phyloP scores from a whole-genome alignment of 306 rosid species.

The Prosopis cineraria region DNA sequence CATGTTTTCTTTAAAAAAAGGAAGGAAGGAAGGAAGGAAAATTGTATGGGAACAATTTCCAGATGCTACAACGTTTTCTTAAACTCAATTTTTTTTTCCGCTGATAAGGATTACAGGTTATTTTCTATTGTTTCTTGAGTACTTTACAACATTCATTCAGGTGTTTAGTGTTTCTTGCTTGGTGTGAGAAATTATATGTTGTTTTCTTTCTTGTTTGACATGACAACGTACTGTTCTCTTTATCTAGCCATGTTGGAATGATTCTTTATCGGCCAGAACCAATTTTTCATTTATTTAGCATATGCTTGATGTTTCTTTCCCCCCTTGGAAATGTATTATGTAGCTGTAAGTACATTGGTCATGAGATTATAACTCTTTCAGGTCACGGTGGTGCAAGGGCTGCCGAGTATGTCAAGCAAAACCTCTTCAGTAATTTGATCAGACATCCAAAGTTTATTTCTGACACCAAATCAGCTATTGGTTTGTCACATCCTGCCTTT shows the following conservation, averaged over 20 bases:
- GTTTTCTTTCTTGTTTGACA: constrained; percentile 1
- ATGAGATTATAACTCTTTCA: constrained; percentile 40
- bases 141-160: constrained; percentile 15
- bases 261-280: constrained; percentile 5
- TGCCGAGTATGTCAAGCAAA: constrained; percentile 97
- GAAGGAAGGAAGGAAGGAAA: background rate
- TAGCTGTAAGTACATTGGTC: constrained; percentile 29
- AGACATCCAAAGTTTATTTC: constrained; percentile 91
- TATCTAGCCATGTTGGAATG: constrained; percentile 2
- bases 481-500: constrained; percentile 40
- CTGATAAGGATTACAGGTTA: background rate
- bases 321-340: constrained; percentile 14
- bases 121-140: constrained; percentile 14
- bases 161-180: background rate
- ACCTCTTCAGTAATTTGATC: constrained; percentile 93
- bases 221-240: constrained; percentile 9
- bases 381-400: constrained; percentile 99
- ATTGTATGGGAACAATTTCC: constrained; percentile 5
- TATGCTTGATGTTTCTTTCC: constrained; percentile 1
- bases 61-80: constrained; percentile 19
- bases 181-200: background rate
- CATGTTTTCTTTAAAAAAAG: no score
- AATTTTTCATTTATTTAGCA: background rate
- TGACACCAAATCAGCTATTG: constrained; percentile 93
- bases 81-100: background rate